Evolutionary conservation across 129 eudicot genomes (phyloP), one percentile per base, ranked within the genome.

Genomic region (Flaveria ramosissima): DNA sequence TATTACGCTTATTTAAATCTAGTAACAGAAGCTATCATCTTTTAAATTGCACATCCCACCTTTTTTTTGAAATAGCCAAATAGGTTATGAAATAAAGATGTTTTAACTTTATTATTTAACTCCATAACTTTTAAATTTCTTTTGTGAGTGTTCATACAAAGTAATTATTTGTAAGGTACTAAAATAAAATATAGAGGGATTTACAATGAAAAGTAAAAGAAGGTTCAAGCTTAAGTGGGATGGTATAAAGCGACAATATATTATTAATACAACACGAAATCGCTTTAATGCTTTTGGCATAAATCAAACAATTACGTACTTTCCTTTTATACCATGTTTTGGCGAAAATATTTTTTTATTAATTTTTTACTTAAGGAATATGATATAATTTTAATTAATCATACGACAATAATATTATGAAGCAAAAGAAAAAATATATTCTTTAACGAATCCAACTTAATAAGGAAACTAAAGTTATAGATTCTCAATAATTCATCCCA

Each of bases 261-360:
- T 61, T 61, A 61, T 61, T 61, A 61, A 26, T 55, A 21, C 3
- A 55, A 55, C 43, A 61, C 41, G 68, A 61, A 61, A 61, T 61
- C 41, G 67, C 67, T 23, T 23, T 16, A 27, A 61, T 26, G 13
- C 39, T 61, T 61, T 61, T 24, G 16, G 61, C 24, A 17, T 9
- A 30, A 30, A 30, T 4, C 36, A 30, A 23, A 61, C 7, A 24
- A 9, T 61, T 61, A 21, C 61, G 12, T 1, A 52, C 59, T 52
- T 52, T n/a, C n/a, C 21, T n/a, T 15, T 52, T 6, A 52, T 52
- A 7, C 61, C 61, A 55, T 55, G 60, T 53, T 53, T 55, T 19
- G 61, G 17, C 2, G 26, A 6, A 17, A n/a, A 6, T 30, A 30
- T 17, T 6, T 17, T 53, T 55, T 45, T 45, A 45, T 45, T 45